These are phyloP conservation scores for Cantharellus cinnabarinus DNA, from an alignment of 768 basidiomycete species.

Conservation along the genomic window DNA sequence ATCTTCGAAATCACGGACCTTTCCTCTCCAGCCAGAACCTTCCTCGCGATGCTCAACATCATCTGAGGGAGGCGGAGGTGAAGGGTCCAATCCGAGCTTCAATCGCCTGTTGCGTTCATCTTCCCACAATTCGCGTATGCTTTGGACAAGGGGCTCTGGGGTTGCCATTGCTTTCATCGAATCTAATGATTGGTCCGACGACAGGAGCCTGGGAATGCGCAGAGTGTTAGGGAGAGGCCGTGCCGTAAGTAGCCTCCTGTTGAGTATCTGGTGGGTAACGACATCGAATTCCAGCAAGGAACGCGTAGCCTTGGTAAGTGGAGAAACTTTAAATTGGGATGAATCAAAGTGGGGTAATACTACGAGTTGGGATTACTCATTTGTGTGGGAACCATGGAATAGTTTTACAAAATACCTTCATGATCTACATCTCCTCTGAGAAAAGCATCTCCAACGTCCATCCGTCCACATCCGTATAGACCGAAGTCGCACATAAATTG, in stretches of 20 bases:
- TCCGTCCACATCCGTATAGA: slow-evolving; percentile 82
- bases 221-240: slow-evolving; percentile 42
- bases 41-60: slow-evolving; percentile 25
- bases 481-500: slow-evolving; percentile 94
- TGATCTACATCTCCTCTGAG: slow-evolving; percentile 7
- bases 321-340: slow-evolving; percentile 1
- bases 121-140: slow-evolving; percentile 90
- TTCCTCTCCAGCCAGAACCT: slow-evolving; percentile 40
- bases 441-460: slow-evolving; percentile 39
- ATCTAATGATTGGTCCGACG: slow-evolving; percentile 10
- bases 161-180: neutral
- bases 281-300: slow-evolving; percentile 70
- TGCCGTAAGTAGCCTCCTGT: slow-evolving; percentile 42
- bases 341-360: neutral
- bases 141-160: slow-evolving; percentile 57
- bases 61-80: slow-evolving; percentile 53
- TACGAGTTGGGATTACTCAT: neutral
- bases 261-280: slow-evolving; percentile 64
- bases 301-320: slow-evolving; percentile 18
- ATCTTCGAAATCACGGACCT: slow-evolving; percentile 55
- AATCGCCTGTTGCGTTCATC: slow-evolving; percentile 68
- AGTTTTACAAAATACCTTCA: neutral
- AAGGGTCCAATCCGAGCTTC: slow-evolving; percentile 45
- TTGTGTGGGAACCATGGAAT: slow-evolving; percentile 37
- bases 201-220: slow-evolving; percentile 22